phyloP scores from a whole-genome alignment of 169 alveolate species.

The Cystoisospora suis region DNA sequence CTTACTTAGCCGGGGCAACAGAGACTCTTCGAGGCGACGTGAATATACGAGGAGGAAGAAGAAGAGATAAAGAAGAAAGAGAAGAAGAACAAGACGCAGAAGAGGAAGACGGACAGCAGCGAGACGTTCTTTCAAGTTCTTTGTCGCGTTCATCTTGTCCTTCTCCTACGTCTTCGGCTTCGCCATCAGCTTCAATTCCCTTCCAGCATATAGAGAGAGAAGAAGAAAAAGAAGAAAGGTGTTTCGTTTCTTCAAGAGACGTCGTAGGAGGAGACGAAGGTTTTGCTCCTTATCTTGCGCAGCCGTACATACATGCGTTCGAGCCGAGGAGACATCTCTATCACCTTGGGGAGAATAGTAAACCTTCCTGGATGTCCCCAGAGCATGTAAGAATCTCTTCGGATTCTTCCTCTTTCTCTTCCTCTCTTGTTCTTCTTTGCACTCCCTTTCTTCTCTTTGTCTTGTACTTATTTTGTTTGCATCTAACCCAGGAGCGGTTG shows the following conservation, averaged over 20 bases:
- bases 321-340: not conserved
- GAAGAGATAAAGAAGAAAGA: not conserved
- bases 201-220: not conserved
- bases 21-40: too few species aligned
- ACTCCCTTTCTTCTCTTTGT: not conserved
- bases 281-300: constrained; percentile 15
- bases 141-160: too few species aligned
- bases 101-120: not conserved
- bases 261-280: too few species aligned
- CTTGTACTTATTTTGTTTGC: too few species aligned
- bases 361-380: not conserved
- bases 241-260: too few species aligned
- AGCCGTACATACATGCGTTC: not conserved
- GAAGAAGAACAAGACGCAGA: not conserved
- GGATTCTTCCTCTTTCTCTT: not conserved
- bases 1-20: too few species aligned
- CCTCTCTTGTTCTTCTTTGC: not conserved
- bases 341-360: not conserved
- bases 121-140: too few species aligned
- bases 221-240: too few species aligned
- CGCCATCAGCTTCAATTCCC: not conserved
- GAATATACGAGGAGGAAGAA: not conserved
- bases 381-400: constrained; percentile 5
- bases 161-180: not conserved
- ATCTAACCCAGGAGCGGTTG: too few species aligned